Base-by-base conservation (phyloP, 345 rosid genomes). In the Durio zibethinus region DNA sequence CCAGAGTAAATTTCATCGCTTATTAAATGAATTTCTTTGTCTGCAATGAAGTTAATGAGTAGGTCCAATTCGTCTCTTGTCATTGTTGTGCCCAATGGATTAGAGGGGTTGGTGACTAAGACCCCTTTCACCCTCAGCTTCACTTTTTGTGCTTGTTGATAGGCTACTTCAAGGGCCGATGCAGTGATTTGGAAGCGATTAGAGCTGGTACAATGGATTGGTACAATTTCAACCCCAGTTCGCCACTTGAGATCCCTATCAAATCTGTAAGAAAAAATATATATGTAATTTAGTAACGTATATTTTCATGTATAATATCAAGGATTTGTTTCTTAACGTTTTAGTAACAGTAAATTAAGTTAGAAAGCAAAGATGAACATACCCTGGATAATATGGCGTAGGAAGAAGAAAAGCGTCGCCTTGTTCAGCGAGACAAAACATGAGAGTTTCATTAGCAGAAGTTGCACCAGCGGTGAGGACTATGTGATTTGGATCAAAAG, bases 1-100 rank as follows among this genome's bases (percentile, higher is more conserved):
- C 97, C 93, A 2, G 94, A 88, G 66, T 92, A 92, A n/a, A 92
- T 92, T 77, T 92, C 97, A 72, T 90, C 97, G 82, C 97, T 89
- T 2, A 92, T 85, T 38, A 92, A 89, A 84, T 92, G 97, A 78
- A 90, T 85, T 50, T 77, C 77, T 57, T 92, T 92, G 27, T 72
- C 82, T 5, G 89, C 52, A 45, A 90, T 83, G 83, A 92, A 92
- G 86, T 73, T 85, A 38, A 92, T 63, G 52, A 92, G 92, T 82
- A 89, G 92, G 82, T 86, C 87, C 45, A 90, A 79, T 74, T 92
- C 97, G 23, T 73, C 74, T 75, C 89, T 85, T 53, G 77, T 84
- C 85, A 86, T 83, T 21, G 94, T 83, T 18, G 92, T 92, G 77
- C 97, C 97, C 78, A 92, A 80, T 38, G 97, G 97, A 62, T 92